Conservation (phyloP, 345 rosid species). For the Camelina sativa region DNA sequence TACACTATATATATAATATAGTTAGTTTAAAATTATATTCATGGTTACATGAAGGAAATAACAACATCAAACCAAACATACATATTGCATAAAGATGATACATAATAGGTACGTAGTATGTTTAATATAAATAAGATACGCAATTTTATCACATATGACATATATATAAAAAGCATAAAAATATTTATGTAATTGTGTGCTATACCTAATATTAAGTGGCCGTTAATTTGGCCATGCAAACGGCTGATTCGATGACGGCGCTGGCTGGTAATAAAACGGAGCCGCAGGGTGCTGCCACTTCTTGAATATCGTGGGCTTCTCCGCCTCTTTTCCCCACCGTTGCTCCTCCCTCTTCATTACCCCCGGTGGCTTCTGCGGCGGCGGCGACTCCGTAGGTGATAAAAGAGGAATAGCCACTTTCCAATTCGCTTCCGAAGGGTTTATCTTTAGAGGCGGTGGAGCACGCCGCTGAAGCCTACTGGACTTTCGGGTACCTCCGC, state of each 20-base stretch:
- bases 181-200: background rate
- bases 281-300: slow-evolving; percentile 98
- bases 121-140: background rate
- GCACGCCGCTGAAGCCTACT: slow-evolving; percentile 82
- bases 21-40: slow-evolving; percentile 6
- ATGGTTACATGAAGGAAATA: background rate
- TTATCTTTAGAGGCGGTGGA: slow-evolving; percentile 71
- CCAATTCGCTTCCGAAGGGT: slow-evolving; percentile 57
- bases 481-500: slow-evolving; percentile 38
- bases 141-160: slow-evolving; percentile 1
- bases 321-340: slow-evolving; percentile 43
- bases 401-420: slow-evolving; percentile 90
- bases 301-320: slow-evolving; percentile 58
- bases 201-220: slow-evolving; percentile 30
- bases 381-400: slow-evolving; percentile 77
- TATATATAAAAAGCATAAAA: slow-evolving; percentile 6
- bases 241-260: slow-evolving; percentile 49
- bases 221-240: slow-evolving; percentile 53
- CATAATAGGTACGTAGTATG: background rate
- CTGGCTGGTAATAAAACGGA: slow-evolving; percentile 67
- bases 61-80: slow-evolving; percentile 8
- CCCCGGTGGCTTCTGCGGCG: slow-evolving; percentile 54
- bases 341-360: slow-evolving; percentile 39
- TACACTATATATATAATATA: background rate
- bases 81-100: background rate